Evolutionary conservation across 2,329 filamentous ascomycete genomes (phyloP), one percentile per base, ranked within the genome.

Genomic region (Ascochyta koolunga): DNA sequence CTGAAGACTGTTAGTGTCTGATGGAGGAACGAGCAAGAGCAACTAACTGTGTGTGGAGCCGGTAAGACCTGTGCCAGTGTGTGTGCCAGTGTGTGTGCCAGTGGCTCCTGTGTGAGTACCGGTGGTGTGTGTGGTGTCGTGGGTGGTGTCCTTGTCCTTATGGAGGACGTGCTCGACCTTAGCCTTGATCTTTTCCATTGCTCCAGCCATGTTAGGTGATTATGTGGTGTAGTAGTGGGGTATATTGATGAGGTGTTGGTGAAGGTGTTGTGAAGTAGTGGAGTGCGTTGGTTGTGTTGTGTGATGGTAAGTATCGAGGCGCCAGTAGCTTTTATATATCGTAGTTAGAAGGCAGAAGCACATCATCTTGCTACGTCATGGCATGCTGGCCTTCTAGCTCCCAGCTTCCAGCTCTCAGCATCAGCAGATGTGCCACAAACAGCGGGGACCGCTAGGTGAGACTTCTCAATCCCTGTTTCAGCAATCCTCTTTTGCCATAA

Each of bases 121-220:
- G n/a, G n/a, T n/a, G n/a, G n/a, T 8, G 22, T 24, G 56, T 16
- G 58, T 55, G 42, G 45, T 50, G 25, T 48, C 46, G 48, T 60
- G 50, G 46, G 63, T 54, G 27, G 55, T 62, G 50, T 62, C 55
- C 60, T 70, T 68, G 61, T 74, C 68, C 66, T 73, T 72, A 63
- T 72, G 70, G 43, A 73, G 66, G 53, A 70, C 65, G 31, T 69
- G 56, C 56, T 74, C 70, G 64, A 73, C 71, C 70, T 72, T 74
- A 48, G 66, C 65, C 69, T 73, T 74, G 61, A 74, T 66, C 63
- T 74, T 73, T 3, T 74, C 68, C 32, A 74, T 67, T 38, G 61
- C 42, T 52, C 68, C 66, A 36, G 68, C 41, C 68, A 70, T 71
- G 56, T 50, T 56, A 48, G 51, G 36, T 54, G 48, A 48, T 39